These are phyloP conservation scores for Echium plantagineum DNA, from an alignment of 257 asterid species.

Conservation along the genomic window DNA sequence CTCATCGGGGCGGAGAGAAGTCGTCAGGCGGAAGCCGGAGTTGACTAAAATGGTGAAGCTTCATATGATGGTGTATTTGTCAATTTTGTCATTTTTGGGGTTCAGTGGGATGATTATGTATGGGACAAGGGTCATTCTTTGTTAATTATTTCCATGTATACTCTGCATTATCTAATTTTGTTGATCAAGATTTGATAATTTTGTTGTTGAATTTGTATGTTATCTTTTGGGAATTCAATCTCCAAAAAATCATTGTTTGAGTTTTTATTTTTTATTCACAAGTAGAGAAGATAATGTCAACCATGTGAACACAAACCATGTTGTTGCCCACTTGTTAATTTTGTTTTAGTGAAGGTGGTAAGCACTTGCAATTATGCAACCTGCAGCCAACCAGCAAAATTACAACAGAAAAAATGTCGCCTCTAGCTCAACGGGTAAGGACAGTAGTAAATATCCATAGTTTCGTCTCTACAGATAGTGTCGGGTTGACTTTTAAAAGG, in stretches of 20 bases:
- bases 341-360: no score
- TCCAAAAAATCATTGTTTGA: not conserved
- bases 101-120: conserved; percentile 33
- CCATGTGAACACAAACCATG: no score
- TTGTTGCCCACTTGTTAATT: no score
- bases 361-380: no score
- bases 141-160: conserved; percentile 1
- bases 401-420: no score
- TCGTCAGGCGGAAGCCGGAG: conserved; percentile 22
- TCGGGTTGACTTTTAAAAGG: no score
- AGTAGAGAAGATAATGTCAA: not conserved
- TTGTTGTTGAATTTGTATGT: not conserved
- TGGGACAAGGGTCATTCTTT: conserved; percentile 32
- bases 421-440: no score
- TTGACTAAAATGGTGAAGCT: conserved; percentile 19
- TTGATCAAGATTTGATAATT: no score
- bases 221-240: not conserved
- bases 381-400: no score
- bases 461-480: no score
- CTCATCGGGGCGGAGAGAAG: conserved; percentile 15
- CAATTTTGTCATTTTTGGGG: conserved; percentile 21
- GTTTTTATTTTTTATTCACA: not conserved
- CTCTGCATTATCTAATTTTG: no score
- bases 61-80: conserved; percentile 11
- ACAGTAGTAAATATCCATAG: no score